These are phyloP conservation scores for Neurospora sp. DNA, from an alignment of 495 filamentous ascomycete genomes.

Conservation along the genomic window DNA sequence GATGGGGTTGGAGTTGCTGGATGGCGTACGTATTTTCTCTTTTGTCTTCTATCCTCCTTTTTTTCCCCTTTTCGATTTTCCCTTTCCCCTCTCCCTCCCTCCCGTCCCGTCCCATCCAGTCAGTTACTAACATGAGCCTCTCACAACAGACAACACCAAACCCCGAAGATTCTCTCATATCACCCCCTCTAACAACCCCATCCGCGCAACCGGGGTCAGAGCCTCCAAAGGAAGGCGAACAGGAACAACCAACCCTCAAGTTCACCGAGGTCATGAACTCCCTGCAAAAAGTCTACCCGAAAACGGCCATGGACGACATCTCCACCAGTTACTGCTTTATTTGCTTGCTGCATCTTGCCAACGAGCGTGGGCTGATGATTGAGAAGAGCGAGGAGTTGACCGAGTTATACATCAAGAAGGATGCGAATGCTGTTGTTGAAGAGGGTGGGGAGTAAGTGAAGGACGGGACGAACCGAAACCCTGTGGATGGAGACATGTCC, in stretches of 20 bases:
- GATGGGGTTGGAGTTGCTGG: constrained; percentile 52
- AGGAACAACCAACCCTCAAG: constrained; percentile 35
- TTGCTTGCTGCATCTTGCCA: constrained; percentile 87
- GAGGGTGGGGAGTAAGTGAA: constrained; percentile 15
- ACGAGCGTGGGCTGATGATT: constrained; percentile 85
- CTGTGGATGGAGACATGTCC: too few relatives aligned
- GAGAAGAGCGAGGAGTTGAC: constrained; percentile 46
- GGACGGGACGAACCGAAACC: too few relatives aligned
- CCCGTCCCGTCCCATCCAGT: not conserved
- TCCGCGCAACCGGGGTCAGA: constrained; percentile 21
- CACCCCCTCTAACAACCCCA: not conserved
- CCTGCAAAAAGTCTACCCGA: constrained; percentile 75
- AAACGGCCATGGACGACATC: constrained; percentile 80
- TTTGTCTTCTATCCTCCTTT: not conserved
- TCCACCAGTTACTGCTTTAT: constrained; percentile 97
- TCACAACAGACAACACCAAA: not conserved
- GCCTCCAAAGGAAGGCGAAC: not conserved
- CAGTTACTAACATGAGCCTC: not conserved
- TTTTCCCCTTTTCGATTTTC: not conserved
- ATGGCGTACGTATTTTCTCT: constrained; percentile 25
- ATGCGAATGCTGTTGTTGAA: constrained; percentile 44
- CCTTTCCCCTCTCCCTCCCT: too few relatives aligned
- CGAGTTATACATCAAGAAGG: constrained; percentile 48
- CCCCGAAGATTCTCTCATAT: not conserved
- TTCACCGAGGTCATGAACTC: constrained; percentile 89